phyloP scores from a whole-genome alignment of 2,329 filamentous ascomycete species.

The Penicillium sp. region DNA sequence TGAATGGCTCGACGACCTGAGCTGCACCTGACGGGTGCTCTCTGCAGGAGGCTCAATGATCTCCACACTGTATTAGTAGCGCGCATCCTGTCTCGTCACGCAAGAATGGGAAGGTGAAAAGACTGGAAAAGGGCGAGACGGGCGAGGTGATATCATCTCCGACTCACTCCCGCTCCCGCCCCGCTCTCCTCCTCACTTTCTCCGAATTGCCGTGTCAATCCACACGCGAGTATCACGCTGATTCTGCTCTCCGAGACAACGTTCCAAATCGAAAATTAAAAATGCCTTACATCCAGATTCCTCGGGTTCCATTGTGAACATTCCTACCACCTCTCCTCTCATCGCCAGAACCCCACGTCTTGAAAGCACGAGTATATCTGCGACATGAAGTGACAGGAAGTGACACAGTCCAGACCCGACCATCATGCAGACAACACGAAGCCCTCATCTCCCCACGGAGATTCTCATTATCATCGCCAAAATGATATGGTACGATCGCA shows the following conservation, averaged over 20 bases:
- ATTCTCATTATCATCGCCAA: constrained; percentile 5
- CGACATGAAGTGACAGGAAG: background rate
- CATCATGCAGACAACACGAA: background rate
- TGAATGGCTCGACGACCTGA: constrained; percentile 33
- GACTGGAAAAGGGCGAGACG: background rate
- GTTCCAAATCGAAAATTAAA: background rate
- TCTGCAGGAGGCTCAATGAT: constrained; percentile 35
- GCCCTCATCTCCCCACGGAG: constrained; percentile 3
- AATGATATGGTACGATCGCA: background rate
- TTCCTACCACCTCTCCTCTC: no score
- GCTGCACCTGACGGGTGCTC: constrained; percentile 26
- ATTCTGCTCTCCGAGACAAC: background rate
- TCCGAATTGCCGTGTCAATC: constrained; percentile 1
- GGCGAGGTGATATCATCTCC: constrained; percentile 17
- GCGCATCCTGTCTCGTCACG: constrained; percentile 29
- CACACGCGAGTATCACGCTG: background rate
- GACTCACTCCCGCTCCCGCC: constrained; percentile 6
- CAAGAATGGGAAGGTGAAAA: background rate
- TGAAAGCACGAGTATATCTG: background rate
- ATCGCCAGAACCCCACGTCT: background rate
- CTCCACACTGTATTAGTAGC: constrained; percentile 27
- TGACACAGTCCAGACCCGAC: background rate
- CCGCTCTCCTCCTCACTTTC: constrained; percentile 3
- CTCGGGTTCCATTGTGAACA: background rate
- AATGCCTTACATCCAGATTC: background rate